These are phyloP conservation scores for Olyra latifolia DNA, from an alignment of 176 grass and related monocot genomes.

Conservation along the genomic window DNA sequence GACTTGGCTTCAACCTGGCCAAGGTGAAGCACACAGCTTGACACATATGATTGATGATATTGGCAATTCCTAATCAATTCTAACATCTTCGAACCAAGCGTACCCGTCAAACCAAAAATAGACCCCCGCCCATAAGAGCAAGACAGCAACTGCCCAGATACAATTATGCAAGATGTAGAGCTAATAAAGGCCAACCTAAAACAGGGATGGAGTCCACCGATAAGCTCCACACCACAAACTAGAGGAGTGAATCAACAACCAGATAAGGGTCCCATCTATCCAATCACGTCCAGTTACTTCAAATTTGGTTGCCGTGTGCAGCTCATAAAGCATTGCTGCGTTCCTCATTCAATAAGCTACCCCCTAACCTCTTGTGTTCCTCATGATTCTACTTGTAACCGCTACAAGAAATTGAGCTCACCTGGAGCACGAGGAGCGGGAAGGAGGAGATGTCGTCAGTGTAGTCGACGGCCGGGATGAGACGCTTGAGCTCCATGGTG, in stretches of 20 bases:
- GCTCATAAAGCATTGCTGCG: background rate
- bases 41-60: background rate
- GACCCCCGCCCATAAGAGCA: background rate
- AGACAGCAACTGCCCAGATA: background rate
- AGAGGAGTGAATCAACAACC: background rate
- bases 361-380: background rate
- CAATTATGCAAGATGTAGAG: background rate
- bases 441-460: conserved; percentile 76
- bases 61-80: background rate
- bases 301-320: conserved; percentile 1
- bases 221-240: background rate
- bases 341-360: background rate
- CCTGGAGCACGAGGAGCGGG: conserved; percentile 84
- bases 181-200: background rate
- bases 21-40: background rate
- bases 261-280: conserved; percentile 16
- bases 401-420: conserved; percentile 10
- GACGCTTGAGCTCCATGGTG: conserved; percentile 76
- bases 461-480: conserved; percentile 78
- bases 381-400: background rate
- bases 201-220: background rate
- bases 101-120: conserved; percentile 16
- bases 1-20: background rate
- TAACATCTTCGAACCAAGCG: background rate
- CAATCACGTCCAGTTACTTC: background rate